These are phyloP conservation scores for Alternaria ethzedia DNA, from an alignment of 2,329 filamentous ascomycete genomes.

Conservation along the genomic window DNA sequence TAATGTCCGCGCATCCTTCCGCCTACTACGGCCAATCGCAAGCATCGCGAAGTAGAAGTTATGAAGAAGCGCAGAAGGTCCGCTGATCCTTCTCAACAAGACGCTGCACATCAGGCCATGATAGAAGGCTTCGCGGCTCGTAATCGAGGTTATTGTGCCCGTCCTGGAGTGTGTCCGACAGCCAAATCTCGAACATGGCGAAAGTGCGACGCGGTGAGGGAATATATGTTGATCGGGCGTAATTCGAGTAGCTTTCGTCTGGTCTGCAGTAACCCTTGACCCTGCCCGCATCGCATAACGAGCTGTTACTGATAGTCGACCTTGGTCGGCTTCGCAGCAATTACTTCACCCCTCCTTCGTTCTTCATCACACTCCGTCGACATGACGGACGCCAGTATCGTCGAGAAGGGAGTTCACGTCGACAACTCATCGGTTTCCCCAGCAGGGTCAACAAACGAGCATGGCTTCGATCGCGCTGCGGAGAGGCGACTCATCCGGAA, in stretches of 20 bases:
- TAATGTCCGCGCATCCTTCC: neutral
- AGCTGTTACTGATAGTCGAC: neutral
- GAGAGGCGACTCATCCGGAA: conserved; percentile 37
- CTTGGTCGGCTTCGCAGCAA: neutral
- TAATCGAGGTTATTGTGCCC: neutral
- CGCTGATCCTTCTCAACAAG: neutral
- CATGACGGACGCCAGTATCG: conserved; percentile 6
- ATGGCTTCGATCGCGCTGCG: conserved; percentile 29
- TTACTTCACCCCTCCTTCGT: neutral
- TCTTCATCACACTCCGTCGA: neutral
- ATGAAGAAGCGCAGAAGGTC: neutral
- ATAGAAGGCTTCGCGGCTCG: neutral
- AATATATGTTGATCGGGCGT: neutral
- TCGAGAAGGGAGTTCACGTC: conserved; percentile 18
- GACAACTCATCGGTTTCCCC: conserved; percentile 11
- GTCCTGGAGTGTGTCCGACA: neutral
- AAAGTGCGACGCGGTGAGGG: neutral
- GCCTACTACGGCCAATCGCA: neutral
- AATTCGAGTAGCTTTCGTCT: neutral
- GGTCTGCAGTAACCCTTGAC: neutral
- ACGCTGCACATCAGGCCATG: neutral
- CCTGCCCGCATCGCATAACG: neutral
- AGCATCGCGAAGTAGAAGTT: neutral
- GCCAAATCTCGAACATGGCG: neutral
- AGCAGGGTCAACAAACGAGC: conserved; percentile 6